Percentiles rank a stretch among this genome's conserved stretches.
Conservation (phyloP, 208 protist species). For the Borovskyia barvae region DNA sequence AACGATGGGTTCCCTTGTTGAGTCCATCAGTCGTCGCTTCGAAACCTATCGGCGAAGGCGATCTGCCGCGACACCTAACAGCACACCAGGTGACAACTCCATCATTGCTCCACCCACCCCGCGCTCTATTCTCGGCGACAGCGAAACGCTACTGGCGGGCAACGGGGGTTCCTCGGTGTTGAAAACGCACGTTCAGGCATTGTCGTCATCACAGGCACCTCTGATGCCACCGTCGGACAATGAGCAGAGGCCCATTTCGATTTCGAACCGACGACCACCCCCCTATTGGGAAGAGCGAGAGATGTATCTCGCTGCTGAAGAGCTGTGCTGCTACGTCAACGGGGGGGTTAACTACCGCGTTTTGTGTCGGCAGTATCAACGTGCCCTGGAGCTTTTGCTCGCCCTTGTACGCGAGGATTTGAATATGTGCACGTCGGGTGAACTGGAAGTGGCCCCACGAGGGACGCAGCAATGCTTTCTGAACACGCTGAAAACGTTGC, state of each 20-base stretch:
- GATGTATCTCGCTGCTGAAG: conserved; percentile 62
- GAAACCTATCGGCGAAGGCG: conserved; percentile 25
- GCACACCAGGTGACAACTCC: conserved; percentile 4
- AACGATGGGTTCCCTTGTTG: conserved; percentile 25
- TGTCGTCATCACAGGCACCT: neutral
- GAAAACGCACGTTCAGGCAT: neutral
- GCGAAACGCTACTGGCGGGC: conserved; percentile 4
- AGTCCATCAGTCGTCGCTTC: conserved; percentile 29
- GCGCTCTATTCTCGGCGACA: conserved; percentile 24
- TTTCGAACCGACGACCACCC: conserved; percentile 1
- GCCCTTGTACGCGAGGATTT: conserved; percentile 54
- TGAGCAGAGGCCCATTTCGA: conserved; percentile 1
- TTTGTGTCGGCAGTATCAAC: conserved; percentile 56
- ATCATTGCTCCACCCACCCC: conserved; percentile 6
- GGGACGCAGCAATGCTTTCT: conserved; percentile 14
- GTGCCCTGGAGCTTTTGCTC: conserved; percentile 44
- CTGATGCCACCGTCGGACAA: conserved; percentile 1
- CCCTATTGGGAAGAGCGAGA: conserved; percentile 63
- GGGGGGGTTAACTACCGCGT: conserved; percentile 80
- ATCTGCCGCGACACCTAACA: conserved; percentile 19
- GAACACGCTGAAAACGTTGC: conserved; percentile 17
- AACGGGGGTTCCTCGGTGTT: neutral
- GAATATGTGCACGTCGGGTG: conserved; percentile 15
- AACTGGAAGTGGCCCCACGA: conserved; percentile 28
- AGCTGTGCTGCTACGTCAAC: conserved; percentile 71